A percentile compares a stretch with the other conserved stretches of the same genome.
phyloP scores from a whole-genome alignment of 345 rosid genomes.

The Ceriops zippeliana region DNA sequence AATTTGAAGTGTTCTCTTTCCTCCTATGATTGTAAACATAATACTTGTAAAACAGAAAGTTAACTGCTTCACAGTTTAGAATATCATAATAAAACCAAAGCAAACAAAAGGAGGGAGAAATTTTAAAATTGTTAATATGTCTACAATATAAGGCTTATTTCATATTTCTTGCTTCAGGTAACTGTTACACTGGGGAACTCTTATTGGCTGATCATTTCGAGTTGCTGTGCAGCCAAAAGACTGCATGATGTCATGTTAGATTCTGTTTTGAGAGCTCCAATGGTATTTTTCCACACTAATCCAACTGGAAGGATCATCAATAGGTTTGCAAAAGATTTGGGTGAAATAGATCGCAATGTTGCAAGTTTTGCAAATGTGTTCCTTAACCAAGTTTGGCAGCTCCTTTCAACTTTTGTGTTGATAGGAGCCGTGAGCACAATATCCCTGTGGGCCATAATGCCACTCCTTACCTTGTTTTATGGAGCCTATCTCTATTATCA shows the following conservation, averaged over 20 bases:
- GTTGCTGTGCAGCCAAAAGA: slow-evolving; percentile 81
- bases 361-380: slow-evolving; percentile 71
- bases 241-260: slow-evolving; percentile 91
- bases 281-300: slow-evolving; percentile 96
- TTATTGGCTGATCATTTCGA: slow-evolving; percentile 81
- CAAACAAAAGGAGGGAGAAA: not conserved
- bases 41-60: too few relatives aligned
- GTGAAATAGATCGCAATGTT: slow-evolving; percentile 86
- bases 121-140: not conserved
- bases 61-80: too few relatives aligned
- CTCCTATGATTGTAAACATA: not conserved
- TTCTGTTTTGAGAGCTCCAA: slow-evolving; percentile 87
- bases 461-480: slow-evolving; percentile 86
- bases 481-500: slow-evolving; percentile 89
- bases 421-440: slow-evolving; percentile 94
- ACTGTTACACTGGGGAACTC: slow-evolving; percentile 73
- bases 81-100: too few relatives aligned
- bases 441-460: slow-evolving; percentile 99
- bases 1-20: not conserved
- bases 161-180: slow-evolving; percentile 53
- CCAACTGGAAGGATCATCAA: slow-evolving; percentile 90
- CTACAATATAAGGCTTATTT: not conserved
- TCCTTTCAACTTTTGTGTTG: slow-evolving; percentile 84
- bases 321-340: slow-evolving; percentile 94
- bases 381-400: slow-evolving; percentile 74